Conservation (phyloP, 2,329 filamentous ascomycete species). For the Fusarium concolor region DNA sequence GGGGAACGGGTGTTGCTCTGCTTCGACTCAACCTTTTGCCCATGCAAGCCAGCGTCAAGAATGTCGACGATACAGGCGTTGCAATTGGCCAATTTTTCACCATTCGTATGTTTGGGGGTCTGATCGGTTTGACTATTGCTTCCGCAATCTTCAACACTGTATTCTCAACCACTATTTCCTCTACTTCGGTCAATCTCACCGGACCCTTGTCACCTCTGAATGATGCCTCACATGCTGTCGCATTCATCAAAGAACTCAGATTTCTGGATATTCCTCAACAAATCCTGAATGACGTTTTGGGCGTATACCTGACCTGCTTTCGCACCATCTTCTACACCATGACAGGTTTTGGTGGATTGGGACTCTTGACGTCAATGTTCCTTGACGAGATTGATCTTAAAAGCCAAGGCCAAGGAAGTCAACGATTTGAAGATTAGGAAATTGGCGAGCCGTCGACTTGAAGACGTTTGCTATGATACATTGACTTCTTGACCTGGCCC, state of each 20-base stretch:
- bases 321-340: conserved; percentile 16
- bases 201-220: background rate
- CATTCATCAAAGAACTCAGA: conserved; percentile 17
- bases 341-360: conserved; percentile 2
- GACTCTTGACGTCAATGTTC: conserved; percentile 7
- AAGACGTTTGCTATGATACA: too few relatives aligned
- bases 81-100: conserved; percentile 19
- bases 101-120: conserved; percentile 12
- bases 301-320: conserved; percentile 1
- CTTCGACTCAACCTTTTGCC: conserved; percentile 11
- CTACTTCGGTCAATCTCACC: background rate
- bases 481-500: too few relatives aligned
- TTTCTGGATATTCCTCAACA: background rate
- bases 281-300: background rate
- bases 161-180: background rate
- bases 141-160: conserved; percentile 23
- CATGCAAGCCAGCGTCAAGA: conserved; percentile 21
- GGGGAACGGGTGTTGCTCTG: conserved; percentile 14
- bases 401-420: conserved; percentile 6
- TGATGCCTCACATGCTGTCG: background rate
- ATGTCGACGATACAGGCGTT: conserved; percentile 7
- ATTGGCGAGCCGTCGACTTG: too few relatives aligned
- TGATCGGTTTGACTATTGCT: conserved; percentile 1
- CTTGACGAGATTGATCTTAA: conserved; percentile 19
- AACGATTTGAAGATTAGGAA: conserved; percentile 6